Conservation (phyloP, 495 filamentous ascomycete genomes). For the Annulohypoxylon moriforme region DNA sequence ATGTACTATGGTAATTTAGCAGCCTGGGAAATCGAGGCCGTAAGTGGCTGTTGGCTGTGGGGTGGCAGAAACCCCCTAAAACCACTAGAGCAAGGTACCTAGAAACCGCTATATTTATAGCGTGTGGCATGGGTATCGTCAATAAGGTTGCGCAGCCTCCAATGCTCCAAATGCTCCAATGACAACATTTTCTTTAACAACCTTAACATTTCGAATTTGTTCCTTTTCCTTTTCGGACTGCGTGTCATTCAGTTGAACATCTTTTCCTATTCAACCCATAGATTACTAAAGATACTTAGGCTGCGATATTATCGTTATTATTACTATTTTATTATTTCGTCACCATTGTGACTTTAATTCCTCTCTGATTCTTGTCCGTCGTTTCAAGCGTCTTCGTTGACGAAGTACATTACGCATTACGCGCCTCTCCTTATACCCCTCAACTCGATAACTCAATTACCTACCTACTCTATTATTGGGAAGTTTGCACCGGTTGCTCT, state of each 20-base stretch:
- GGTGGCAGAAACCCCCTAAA: slow-evolving; percentile 16
- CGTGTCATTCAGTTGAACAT: slow-evolving; percentile 23
- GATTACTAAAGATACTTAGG: slow-evolving; percentile 16
- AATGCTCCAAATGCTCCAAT: background rate
- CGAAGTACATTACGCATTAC: slow-evolving; percentile 10
- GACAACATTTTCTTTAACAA: slow-evolving; percentile 19
- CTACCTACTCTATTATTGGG: slow-evolving; percentile 24
- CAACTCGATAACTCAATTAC: slow-evolving; percentile 2
- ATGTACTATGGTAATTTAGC: background rate
- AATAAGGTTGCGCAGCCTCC: background rate
- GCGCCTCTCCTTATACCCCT: background rate
- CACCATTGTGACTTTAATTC: background rate
- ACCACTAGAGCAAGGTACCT: slow-evolving; percentile 16
- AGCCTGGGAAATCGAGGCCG: background rate
- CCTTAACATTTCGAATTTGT: background rate
- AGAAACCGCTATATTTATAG: slow-evolving; percentile 11
- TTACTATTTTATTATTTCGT: background rate
- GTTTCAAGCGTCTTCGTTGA: slow-evolving; percentile 11
- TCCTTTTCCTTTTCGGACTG: slow-evolving; percentile 21
- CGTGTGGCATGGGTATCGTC: background rate
- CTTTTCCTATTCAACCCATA: slow-evolving; percentile 4
- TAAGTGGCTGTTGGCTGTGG: slow-evolving; percentile 8
- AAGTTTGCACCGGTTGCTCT: slow-evolving; percentile 24
- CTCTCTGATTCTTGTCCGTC: background rate
- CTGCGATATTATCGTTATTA: slow-evolving; percentile 7